Conservation (phyloP, 345 rosid genomes). For the Citrus glauca region DNA sequence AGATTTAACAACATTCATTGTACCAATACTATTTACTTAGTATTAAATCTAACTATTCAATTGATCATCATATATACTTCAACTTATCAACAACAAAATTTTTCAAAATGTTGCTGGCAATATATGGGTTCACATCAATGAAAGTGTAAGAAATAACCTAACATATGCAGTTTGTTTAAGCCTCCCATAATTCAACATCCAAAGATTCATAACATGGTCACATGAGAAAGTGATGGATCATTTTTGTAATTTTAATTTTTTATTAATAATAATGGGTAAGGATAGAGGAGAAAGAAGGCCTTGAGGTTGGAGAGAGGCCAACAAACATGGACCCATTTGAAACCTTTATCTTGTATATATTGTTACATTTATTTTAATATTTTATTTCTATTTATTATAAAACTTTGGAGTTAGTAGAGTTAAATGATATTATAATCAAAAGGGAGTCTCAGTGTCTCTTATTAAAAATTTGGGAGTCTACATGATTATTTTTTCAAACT, state of each 20-base stretch:
- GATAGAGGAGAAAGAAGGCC: constrained; percentile 29
- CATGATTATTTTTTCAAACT: too few species aligned
- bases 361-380: too few species aligned
- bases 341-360: too few species aligned
- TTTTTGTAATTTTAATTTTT: not conserved
- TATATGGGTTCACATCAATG: not conserved
- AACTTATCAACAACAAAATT: not conserved
- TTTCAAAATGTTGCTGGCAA: not conserved
- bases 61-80: not conserved
- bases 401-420: too few species aligned
- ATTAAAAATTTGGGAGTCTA: too few species aligned
- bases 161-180: not conserved
- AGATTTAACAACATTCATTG: too few species aligned
- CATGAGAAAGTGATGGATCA: constrained; percentile 39
- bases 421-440: too few species aligned
- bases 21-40: too few species aligned
- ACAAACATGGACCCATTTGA: too few species aligned
- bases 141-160: constrained; percentile 14
- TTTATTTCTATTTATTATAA: too few species aligned
- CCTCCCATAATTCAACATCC: constrained; percentile 6
- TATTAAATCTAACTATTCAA: not conserved
- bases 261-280: constrained; percentile 7
- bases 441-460: too few species aligned
- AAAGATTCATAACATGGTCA: not conserved
- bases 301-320: constrained; percentile 7